Evolutionary conservation across 2,329 filamentous ascomycete genomes (phyloP).

Genomic region (Macrophomina pseudophaseolina): DNA sequence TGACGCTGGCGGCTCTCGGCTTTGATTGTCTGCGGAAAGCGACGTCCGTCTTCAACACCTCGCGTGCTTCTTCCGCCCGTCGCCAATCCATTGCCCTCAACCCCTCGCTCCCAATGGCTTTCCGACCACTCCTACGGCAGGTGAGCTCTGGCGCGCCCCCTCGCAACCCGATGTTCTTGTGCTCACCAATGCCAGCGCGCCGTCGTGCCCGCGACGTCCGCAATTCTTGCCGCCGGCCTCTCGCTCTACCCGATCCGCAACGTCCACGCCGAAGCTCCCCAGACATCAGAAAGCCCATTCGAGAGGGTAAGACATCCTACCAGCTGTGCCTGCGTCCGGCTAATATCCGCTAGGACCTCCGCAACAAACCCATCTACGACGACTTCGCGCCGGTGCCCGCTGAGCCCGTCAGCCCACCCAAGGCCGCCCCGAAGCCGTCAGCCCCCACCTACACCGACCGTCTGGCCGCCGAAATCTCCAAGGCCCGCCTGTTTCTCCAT

Average conservation of each 20-base stretch:
- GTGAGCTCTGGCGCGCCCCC: conserved; percentile 41
- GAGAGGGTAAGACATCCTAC: conserved; percentile 1
- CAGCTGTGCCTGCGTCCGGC: background rate
- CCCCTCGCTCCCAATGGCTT: conserved; percentile 53
- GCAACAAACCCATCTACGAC: conserved; percentile 78
- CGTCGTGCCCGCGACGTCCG: conserved; percentile 53
- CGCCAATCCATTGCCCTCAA: conserved; percentile 29
- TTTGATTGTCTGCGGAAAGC: conserved; percentile 8
- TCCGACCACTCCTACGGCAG: conserved; percentile 58
- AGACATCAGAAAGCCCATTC: conserved; percentile 8
- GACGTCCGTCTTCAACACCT: conserved; percentile 34
- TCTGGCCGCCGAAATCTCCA: conserved; percentile 80
- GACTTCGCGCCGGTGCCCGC: conserved; percentile 52
- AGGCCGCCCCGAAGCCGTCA: conserved; percentile 41
- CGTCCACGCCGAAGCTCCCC: conserved; percentile 55
- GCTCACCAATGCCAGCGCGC: conserved; percentile 49
- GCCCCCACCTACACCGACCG: conserved; percentile 84
- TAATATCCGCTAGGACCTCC: conserved; percentile 34
- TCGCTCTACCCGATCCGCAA: conserved; percentile 53
- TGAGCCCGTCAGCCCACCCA: conserved; percentile 31
- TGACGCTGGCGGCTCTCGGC: conserved; percentile 19
- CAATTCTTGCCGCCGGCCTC: conserved; percentile 50
- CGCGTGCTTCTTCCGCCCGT: conserved; percentile 20
- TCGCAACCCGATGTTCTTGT: conserved; percentile 28
- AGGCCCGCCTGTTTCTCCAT: conserved; percentile 80